Base-by-base conservation (phyloP, 2,329 filamentous ascomycete species). In the Colletotrichum tropicale region DNA sequence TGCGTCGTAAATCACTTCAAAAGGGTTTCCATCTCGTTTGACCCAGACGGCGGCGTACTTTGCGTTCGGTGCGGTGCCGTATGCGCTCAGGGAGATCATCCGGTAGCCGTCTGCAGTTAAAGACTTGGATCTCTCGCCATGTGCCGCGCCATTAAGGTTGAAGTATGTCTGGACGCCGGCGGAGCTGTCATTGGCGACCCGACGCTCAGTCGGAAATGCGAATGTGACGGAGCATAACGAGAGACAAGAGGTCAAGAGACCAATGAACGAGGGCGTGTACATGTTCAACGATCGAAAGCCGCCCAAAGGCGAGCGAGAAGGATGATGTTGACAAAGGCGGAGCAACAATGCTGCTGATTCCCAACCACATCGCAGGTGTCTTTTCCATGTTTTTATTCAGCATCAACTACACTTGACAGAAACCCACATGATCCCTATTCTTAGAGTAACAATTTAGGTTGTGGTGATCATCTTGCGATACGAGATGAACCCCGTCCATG, bases 41-140 rank as follows among this genome's bases (percentile, higher is more conserved):
- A 71, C 55, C 77, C 76, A 78, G 34, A 78, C 58, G 7, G 76
- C 75, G 26, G 76, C 64, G 24, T 78, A 78, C 6, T 75, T 43
- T 3, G 55, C 56, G n/a, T 43, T 18, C 4, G 62, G 24, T 2
- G 74, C 71, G 2, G 58, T 56, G 30, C 77, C 77, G 60, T 77
- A 76, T 6, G 74, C 65, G 72, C 77, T 79, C 24, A 79, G 69
- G 2, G 78, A 78, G 34, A 78, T 64, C 9, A 75, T 65, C 4
- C 73, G 73, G 60, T 77, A 78, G 52, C 77, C 77, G 10, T 38
- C 26, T 15, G 61, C 55, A 2, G 70, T 75, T 8, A 78, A 62
- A 2, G 48, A 32, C 71, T 70, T 66, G 21, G 24, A 16, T 38
- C 58, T 76, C 3, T 74, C 62, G 8, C 38, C 66, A 21, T 76